A percentile compares a stretch with the other conserved stretches of the same genome.
Evolutionary conservation across 257 asterid species (phyloP).

Genomic region (Plantago major): DNA sequence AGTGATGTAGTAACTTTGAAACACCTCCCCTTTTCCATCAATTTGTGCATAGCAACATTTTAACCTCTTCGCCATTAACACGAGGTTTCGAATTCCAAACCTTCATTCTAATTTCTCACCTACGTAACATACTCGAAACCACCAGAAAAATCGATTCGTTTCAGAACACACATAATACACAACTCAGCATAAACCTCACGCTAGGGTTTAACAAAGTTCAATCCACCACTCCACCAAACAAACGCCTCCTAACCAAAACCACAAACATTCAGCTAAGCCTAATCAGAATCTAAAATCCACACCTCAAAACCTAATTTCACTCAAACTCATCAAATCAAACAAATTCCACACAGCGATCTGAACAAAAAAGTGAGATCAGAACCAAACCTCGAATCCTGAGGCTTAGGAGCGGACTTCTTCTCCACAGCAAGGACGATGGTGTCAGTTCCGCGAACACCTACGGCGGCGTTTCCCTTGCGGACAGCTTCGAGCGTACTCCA

Average conservation of each 20-base stretch:
- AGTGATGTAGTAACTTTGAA: no score
- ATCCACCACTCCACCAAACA: no score
- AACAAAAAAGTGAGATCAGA: background rate
- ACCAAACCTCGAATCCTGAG: slow-evolving; percentile 53
- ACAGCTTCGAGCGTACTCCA: slow-evolving; percentile 72
- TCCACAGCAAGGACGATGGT: slow-evolving; percentile 59
- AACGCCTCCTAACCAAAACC: no score
- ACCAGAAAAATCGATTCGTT: no score
- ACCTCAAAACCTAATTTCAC: background rate
- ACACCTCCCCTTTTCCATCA: no score
- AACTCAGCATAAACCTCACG: slow-evolving; percentile 2
- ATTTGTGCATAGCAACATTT: no score
- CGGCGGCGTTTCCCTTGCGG: slow-evolving; percentile 65
- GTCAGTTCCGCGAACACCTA: slow-evolving; percentile 60
- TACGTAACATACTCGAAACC: no score
- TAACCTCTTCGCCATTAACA: no score
- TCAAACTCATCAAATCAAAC: no score
- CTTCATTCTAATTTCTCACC: no score
- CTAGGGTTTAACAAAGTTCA: slow-evolving; percentile 9
- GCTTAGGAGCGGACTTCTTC: slow-evolving; percentile 63
- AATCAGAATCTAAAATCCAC: background rate
- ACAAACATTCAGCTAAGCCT: background rate
- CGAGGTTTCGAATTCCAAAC: no score
- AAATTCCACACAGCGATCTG: slow-evolving; percentile 9
- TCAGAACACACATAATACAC: background rate